phyloP scores from a whole-genome alignment of 2,329 filamentous ascomycete species.

The Rachicladosporium sp. region DNA sequence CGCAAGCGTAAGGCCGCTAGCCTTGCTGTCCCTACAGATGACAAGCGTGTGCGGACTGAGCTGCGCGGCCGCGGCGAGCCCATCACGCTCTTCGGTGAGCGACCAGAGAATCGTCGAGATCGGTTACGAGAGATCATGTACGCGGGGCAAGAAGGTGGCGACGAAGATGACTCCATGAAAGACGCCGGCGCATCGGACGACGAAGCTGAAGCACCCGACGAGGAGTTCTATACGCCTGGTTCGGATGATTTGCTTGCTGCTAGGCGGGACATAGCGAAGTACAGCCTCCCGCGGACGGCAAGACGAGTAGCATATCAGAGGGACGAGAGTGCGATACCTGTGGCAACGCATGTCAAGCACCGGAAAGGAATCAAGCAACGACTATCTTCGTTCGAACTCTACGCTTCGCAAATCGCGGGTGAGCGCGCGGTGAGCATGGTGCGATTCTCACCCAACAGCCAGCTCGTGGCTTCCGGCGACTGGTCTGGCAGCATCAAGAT shows the following conservation, averaged over 20 bases:
- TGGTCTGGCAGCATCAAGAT: slow-evolving; percentile 86
- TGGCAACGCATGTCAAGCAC: slow-evolving; percentile 85
- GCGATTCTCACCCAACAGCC: slow-evolving; percentile 74
- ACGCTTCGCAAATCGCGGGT: slow-evolving; percentile 84
- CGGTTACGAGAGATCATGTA: slow-evolving; percentile 66
- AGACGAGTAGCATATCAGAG: slow-evolving; percentile 65
- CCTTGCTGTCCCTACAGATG: slow-evolving; percentile 87
- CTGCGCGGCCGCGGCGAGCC: slow-evolving; percentile 85
- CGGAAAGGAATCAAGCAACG: slow-evolving; percentile 79
- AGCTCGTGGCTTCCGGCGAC: slow-evolving; percentile 77
- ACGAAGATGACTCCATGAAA: slow-evolving; percentile 42
- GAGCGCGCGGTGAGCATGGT: slow-evolving; percentile 87
- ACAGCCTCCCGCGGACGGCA: slow-evolving; percentile 72
- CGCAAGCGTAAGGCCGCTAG: slow-evolving; percentile 80
- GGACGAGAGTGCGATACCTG: slow-evolving; percentile 66
- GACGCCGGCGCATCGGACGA: slow-evolving; percentile 44
- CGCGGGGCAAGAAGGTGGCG: slow-evolving; percentile 52
- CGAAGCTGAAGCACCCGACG: slow-evolving; percentile 61
- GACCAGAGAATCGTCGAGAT: slow-evolving; percentile 71
- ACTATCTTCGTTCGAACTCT: slow-evolving; percentile 72
- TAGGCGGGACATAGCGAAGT: slow-evolving; percentile 66
- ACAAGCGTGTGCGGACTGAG: slow-evolving; percentile 67
- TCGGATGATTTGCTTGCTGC: slow-evolving; percentile 61
- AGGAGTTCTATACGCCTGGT: slow-evolving; percentile 92
- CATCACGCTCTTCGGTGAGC: slow-evolving; percentile 88